A percentile compares a stretch with the other conserved stretches of the same genome.
These are phyloP conservation scores for Pelargonium nanum DNA, from an alignment of 345 rosid species.

Conservation along the genomic window DNA sequence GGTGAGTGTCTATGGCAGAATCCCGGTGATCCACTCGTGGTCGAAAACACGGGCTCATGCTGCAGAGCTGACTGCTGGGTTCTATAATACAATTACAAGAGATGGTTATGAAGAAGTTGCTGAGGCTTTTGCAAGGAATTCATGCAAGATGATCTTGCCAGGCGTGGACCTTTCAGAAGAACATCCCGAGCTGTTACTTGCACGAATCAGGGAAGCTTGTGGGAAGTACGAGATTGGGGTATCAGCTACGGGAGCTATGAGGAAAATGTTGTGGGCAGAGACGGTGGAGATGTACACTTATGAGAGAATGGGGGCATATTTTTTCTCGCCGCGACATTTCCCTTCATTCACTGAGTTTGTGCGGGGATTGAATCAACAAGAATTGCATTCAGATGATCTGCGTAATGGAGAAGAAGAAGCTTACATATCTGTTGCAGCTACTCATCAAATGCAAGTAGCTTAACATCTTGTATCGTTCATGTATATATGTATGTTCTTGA, in stretches of 20 bases:
- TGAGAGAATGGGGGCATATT: constrained; percentile 93
- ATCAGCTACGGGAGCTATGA: constrained; percentile 72
- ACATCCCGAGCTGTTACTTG: constrained; percentile 50
- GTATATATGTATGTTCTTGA: too few species aligned
- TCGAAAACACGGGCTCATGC: constrained; percentile 58
- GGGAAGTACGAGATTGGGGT: constrained; percentile 47
- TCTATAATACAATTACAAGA: constrained; percentile 43
- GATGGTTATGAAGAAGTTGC: constrained; percentile 57
- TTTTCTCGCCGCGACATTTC: constrained; percentile 92
- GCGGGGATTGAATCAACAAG: constrained; percentile 41
- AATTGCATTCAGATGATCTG: constrained; percentile 45
- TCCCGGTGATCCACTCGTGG: constrained; percentile 72
- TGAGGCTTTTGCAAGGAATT: constrained; percentile 56
- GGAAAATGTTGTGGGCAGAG: constrained; percentile 35
- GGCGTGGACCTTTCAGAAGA: constrained; percentile 80
- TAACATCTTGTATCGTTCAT: too few species aligned
- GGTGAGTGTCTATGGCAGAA: constrained; percentile 41
- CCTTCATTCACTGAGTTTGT: constrained; percentile 65
- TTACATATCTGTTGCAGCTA: constrained; percentile 15
- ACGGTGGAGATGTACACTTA: constrained; percentile 48
- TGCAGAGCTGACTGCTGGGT: constrained; percentile 73
- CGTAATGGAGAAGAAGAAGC: constrained; percentile 23
- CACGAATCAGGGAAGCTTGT: constrained; percentile 52
- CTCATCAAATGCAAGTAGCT: constrained; percentile 38
- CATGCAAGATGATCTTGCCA: constrained; percentile 69